These are phyloP conservation scores for Emmonsia crescens DNA, from an alignment of 2,329 filamentous ascomycete species.

Conservation along the genomic window DNA sequence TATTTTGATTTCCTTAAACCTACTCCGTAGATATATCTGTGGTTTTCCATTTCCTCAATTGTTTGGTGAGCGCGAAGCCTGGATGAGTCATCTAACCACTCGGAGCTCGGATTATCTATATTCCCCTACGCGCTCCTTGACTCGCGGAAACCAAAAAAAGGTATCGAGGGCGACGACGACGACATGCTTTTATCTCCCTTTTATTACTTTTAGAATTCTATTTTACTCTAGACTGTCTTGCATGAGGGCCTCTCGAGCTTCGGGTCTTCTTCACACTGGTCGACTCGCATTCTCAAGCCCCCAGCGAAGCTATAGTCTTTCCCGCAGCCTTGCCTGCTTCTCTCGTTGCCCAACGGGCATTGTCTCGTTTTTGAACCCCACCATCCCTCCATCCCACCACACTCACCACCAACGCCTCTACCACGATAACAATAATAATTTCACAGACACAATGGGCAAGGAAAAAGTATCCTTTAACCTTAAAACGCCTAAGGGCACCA, in stretches of 20 bases:
- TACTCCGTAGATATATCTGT: too few relatives aligned
- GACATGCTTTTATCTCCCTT: background rate
- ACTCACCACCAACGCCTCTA: background rate
- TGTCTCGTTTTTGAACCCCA: conserved; percentile 3
- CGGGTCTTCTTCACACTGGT: conserved; percentile 19
- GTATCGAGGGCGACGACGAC: background rate
- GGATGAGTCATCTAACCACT: background rate
- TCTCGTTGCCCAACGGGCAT: conserved; percentile 16
- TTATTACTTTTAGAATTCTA: background rate
- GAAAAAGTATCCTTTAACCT: conserved; percentile 49
- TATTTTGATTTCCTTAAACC: too few relatives aligned
- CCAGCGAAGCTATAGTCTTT: conserved; percentile 10
- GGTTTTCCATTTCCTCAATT: background rate
- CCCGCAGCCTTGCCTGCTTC: conserved; percentile 12
- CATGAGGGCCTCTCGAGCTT: conserved; percentile 20
- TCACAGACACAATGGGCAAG: conserved; percentile 17
- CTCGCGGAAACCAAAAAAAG: background rate
- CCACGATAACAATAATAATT: conserved; percentile 4
- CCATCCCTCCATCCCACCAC: conserved; percentile 2
- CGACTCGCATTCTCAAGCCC: conserved; percentile 21
- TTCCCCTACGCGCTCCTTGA: background rate
- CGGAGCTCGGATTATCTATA: background rate
- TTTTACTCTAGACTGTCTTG: conserved; percentile 11
- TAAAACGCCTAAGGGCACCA: conserved; percentile 85
- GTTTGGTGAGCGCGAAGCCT: background rate